Evolutionary conservation across 164 flowering plant genomes (phyloP), one percentile per base, ranked within the genome.

Genomic region (Protea cynaroides): DNA sequence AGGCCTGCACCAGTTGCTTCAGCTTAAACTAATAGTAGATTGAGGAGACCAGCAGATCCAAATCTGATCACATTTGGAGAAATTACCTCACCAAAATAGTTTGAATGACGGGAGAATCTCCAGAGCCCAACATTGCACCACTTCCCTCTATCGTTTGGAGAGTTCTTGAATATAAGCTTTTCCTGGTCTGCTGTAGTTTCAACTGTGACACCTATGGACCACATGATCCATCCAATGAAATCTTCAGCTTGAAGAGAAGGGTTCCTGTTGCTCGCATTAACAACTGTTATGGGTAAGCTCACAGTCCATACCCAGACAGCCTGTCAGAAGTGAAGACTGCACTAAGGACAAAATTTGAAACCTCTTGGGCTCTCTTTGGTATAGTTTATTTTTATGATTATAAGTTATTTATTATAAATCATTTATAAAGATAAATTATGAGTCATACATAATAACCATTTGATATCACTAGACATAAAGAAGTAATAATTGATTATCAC

Each of bases 231-330:
- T 37, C 98, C 98, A 68, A 89, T 79, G 19, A 89, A 71, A 55
- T 90, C 97, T 59, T 4, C 71, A 71, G 84, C 81, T 54, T 75
- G 76, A 68, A 89, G 23, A 71, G 88, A 75, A 65, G 95, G 87
- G 68, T 87, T 56, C 46, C 81, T 72, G 69, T 79, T 76, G 64
- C 88, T 90, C 25, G 97, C 89, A 73, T 90, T 93, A 46, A 87
- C 96, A 70, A 93, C 62, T 59, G 98, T 93, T 60, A 93, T 83
- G 13, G 98, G 98, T 68, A 93, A 79, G 77, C 92, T 89, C 74
- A 93, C 98, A 63, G 89, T 82, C 98, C 98, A 93, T 8, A 87
- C 97, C 98, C 98, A 93, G n/a, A 90, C 80, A 62, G 97, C 98
- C 98, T 93, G 85, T 65, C 67, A 71, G 1, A 29, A 70, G 59